phyloP scores from a whole-genome alignment of 1,139 yeast species.

The Entelexis paramagnoliae region DNA sequence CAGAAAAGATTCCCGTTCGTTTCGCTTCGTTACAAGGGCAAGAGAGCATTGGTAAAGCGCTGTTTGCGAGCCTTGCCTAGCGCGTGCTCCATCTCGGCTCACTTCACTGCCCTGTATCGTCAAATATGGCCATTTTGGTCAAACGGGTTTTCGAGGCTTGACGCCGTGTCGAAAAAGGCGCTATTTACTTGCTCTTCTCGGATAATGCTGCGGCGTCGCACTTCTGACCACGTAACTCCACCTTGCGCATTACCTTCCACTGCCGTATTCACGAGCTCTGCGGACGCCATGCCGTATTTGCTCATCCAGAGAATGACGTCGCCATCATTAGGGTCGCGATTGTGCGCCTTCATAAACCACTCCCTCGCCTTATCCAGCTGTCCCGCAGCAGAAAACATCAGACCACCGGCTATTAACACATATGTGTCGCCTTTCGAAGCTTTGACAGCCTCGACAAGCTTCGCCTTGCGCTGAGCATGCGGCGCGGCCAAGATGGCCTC shows the following conservation, averaged over 20 bases:
- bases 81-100: no score
- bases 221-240: background rate
- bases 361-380: conserved; percentile 45
- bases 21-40: no score
- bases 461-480: conserved; percentile 46
- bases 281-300: background rate
- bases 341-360: conserved; percentile 67
- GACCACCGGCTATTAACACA: conserved; percentile 45
- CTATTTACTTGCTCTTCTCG: background rate
- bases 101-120: no score
- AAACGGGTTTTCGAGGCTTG: background rate
- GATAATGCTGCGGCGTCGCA: background rate
- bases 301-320: conserved; percentile 71
- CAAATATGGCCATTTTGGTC: no score
- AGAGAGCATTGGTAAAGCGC: no score
- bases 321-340: conserved; percentile 49
- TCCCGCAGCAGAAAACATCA: conserved; percentile 39
- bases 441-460: conserved; percentile 62
- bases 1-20: no score
- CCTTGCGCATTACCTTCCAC: background rate
- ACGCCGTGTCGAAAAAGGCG: background rate
- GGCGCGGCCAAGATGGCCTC: conserved; percentile 44
- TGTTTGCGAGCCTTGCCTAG: no score
- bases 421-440: conserved; percentile 52
- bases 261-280: background rate